Percentiles rank a stretch among this genome's conserved stretches.
These are phyloP conservation scores for Austroboletus eburneus DNA, from an alignment of 768 basidiomycete species.

Conservation along the genomic window DNA sequence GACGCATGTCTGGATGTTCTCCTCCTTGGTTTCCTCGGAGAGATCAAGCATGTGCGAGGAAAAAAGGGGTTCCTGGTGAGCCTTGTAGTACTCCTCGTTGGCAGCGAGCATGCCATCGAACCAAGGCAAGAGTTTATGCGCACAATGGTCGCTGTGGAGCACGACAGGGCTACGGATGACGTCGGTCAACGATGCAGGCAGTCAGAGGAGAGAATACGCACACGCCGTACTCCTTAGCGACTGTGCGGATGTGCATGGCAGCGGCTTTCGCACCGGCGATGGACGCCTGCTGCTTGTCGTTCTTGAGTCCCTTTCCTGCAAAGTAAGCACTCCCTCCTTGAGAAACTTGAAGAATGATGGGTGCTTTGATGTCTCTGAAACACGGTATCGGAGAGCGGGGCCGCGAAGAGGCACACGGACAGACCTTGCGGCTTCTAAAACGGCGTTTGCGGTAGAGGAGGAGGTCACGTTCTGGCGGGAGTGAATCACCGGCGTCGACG, in stretches of 20 bases:
- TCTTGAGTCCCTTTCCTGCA: constrained; percentile 93
- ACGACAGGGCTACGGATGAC: constrained; percentile 75
- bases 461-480: constrained; percentile 87
- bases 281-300: constrained; percentile 94
- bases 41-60: constrained; percentile 99
- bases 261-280: constrained; percentile 89
- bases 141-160: constrained; percentile 98
- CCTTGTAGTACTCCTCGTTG: constrained; percentile 88
- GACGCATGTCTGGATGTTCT: constrained; percentile 91
- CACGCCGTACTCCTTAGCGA: constrained; percentile 91
- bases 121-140: constrained; percentile 96
- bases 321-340: constrained; percentile 97
- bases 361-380: constrained; percentile 86
- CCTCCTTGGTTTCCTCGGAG: constrained; percentile 86
- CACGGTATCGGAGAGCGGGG: constrained; percentile 9
- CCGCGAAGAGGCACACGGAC: constrained; percentile 1
- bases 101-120: constrained; percentile 99
- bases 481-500: constrained; percentile 1
- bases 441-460: constrained; percentile 91
- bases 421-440: constrained; percentile 91
- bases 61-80: constrained; percentile 83
- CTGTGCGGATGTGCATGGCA: constrained; percentile 84
- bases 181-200: constrained; percentile 1
- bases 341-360: constrained; percentile 96
- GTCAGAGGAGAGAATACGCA: too few relatives aligned